phyloP scores from a whole-genome alignment of 2,329 filamentous ascomycete genomes.

The Lachnellula cervina region DNA sequence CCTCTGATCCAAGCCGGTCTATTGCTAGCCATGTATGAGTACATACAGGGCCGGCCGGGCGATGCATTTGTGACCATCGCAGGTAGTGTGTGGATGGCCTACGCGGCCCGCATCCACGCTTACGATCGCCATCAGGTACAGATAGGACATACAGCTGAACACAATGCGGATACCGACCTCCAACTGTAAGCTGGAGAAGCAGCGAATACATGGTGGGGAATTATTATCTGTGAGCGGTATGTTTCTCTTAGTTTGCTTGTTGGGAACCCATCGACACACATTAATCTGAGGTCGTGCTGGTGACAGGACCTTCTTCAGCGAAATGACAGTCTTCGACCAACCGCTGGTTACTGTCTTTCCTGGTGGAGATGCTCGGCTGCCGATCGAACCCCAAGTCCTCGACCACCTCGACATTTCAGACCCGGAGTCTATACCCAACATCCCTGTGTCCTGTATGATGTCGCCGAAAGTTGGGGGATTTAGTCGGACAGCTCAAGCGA shows the following conservation, averaged over 20 bases:
- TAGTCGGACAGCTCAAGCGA: too few relatives aligned
- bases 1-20: slow-evolving; percentile 29
- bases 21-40: slow-evolving; percentile 29
- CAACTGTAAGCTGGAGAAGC: slow-evolving; percentile 16
- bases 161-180: too few relatives aligned
- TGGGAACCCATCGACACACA: neutral
- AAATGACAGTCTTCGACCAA: too few relatives aligned
- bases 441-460: neutral
- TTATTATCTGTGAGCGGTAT: slow-evolving; percentile 30
- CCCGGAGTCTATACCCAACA: slow-evolving; percentile 2
- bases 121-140: too few relatives aligned
- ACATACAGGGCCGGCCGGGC: neutral
- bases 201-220: slow-evolving; percentile 30
- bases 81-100: too few relatives aligned
- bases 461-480: too few relatives aligned
- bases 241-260: slow-evolving; percentile 1
- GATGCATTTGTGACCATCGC: too few relatives aligned
- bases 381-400: slow-evolving; percentile 1
- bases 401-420: neutral
- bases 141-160: too few relatives aligned
- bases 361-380: slow-evolving; percentile 1
- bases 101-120: too few relatives aligned
- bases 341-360: neutral
- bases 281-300: too few relatives aligned
- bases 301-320: too few relatives aligned